These are phyloP conservation scores for Teunomyces stri DNA, from an alignment of 805 yeast species.

Conservation along the genomic window DNA sequence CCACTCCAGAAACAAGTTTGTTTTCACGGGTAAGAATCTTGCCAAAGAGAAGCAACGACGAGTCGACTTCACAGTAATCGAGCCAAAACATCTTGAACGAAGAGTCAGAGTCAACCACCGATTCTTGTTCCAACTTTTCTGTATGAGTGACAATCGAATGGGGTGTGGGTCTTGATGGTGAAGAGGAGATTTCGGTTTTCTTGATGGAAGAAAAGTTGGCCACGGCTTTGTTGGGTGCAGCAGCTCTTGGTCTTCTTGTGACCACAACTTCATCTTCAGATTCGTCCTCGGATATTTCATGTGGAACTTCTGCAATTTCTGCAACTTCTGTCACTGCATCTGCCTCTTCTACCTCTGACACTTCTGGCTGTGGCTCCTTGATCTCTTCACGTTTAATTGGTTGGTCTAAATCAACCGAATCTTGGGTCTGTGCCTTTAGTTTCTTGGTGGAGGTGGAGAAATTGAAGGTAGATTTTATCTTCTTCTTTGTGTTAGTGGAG, in stretches of 20 bases:
- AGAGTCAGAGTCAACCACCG: constrained; percentile 18
- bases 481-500: constrained; percentile 13
- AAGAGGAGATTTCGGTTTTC: constrained; percentile 21
- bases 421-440: constrained; percentile 17
- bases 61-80: constrained; percentile 79
- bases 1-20: constrained; percentile 65
- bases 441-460: constrained; percentile 23
- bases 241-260: constrained; percentile 49
- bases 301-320: too few relatives aligned
- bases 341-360: constrained; percentile 7
- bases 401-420: constrained; percentile 16
- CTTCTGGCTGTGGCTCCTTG: constrained; percentile 9
- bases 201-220: constrained; percentile 41
- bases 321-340: too few relatives aligned
- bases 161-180: constrained; percentile 15
- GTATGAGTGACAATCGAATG: constrained; percentile 25
- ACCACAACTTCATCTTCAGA: constrained; percentile 61
- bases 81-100: constrained; percentile 81
- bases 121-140: constrained; percentile 31
- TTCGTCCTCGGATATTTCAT: constrained; percentile 28
- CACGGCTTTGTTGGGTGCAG: constrained; percentile 37
- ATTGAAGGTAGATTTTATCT: constrained; percentile 22
- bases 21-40: constrained; percentile 63
- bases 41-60: constrained; percentile 73
- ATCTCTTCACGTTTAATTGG: constrained; percentile 20